These are phyloP conservation scores for Emmonsiellopsis sp. DNA, from an alignment of 2,329 filamentous ascomycete species.

Conservation along the genomic window DNA sequence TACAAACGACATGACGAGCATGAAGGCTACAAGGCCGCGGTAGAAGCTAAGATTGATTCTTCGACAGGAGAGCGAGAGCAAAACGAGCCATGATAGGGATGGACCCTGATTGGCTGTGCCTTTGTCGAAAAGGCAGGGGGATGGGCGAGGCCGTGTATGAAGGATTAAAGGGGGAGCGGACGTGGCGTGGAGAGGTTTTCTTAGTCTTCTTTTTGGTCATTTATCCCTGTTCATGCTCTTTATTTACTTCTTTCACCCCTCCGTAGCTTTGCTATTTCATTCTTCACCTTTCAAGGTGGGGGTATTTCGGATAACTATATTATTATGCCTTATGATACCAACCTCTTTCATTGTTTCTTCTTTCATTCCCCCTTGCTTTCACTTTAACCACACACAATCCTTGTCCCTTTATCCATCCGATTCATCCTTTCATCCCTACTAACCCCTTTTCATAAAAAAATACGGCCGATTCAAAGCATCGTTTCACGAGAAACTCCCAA, in stretches of 20 bases:
- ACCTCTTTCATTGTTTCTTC: neutral
- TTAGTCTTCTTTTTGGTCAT: too few species aligned
- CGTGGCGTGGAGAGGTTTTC: too few species aligned
- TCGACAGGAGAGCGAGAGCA: neutral
- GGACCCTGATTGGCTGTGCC: neutral
- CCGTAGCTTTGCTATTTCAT: too few species aligned
- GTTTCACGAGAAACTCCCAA: too few species aligned
- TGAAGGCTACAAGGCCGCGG: conserved; percentile 58
- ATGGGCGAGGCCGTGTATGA: neutral
- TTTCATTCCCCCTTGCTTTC: neutral
- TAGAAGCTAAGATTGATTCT: conserved; percentile 8
- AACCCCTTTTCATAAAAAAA: too few species aligned
- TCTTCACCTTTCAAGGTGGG: too few species aligned
- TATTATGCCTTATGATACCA: neutral
- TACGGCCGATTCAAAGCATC: too few species aligned
- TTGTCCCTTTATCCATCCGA: too few species aligned
- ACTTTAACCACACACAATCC: neutral
- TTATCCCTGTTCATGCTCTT: too few species aligned
- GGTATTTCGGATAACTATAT: neutral
- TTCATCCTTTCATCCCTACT: too few species aligned
- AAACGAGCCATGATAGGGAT: neutral
- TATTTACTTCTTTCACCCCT: too few species aligned
- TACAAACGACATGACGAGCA: conserved; percentile 91
- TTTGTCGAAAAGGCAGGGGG: neutral
- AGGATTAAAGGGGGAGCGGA: neutral